These are phyloP conservation scores for Phyllosticta citrichinensis DNA, from an alignment of 2,329 filamentous ascomycete genomes.

Conservation along the genomic window DNA sequence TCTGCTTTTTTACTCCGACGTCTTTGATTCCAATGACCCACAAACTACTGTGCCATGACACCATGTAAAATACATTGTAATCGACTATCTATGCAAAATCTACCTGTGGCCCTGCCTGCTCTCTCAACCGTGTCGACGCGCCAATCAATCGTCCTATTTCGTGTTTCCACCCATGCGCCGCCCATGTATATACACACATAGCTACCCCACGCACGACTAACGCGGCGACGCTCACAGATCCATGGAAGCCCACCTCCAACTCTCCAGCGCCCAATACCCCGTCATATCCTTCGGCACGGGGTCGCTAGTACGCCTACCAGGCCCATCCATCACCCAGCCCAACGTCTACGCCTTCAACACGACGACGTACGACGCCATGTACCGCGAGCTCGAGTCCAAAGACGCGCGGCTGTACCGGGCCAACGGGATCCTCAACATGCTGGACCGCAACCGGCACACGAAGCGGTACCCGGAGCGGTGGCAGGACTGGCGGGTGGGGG, in stretches of 20 bases:
- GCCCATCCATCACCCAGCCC: conserved; percentile 80
- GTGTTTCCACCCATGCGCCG: neutral
- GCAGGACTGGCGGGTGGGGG: conserved; percentile 91
- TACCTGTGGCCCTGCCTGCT: neutral
- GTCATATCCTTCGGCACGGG: conserved; percentile 97
- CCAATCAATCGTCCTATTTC: neutral
- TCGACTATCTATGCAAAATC: neutral
- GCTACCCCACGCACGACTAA: conserved; percentile 13
- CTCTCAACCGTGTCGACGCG: too few species aligned
- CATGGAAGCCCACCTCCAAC: conserved; percentile 98
- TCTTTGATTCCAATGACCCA: neutral
- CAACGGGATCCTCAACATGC: conserved; percentile 93
- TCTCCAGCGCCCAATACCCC: conserved; percentile 76
- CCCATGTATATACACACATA: neutral
- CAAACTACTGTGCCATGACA: neutral
- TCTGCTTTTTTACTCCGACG: neutral
- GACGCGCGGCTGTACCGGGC: conserved; percentile 79
- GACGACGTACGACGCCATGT: conserved; percentile 91
- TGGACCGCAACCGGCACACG: conserved; percentile 79
- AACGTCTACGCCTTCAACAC: conserved; percentile 98
- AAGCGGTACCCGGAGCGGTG: conserved; percentile 96
- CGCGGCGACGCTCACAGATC: conserved; percentile 42
- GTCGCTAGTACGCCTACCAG: conserved; percentile 84
- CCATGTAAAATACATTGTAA: neutral
- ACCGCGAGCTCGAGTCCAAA: conserved; percentile 77